Conservation (phyloP, 2,329 filamentous ascomycete genomes). For the Setomelanomma holmii region DNA sequence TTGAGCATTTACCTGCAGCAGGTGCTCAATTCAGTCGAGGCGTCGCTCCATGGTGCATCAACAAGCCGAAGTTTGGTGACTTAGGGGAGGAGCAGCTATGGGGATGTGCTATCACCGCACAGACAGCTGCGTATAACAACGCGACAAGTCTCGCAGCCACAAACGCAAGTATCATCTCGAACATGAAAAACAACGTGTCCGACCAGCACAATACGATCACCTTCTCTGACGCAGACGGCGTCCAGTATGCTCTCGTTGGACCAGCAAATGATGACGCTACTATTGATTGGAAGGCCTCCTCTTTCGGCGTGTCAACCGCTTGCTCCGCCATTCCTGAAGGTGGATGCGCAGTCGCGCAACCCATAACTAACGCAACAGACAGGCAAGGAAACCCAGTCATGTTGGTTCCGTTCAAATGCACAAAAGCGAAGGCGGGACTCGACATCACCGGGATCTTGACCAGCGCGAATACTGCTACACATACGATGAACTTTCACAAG, state of each 20-base stretch:
- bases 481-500: neutral
- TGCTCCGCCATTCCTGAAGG: conserved; percentile 13
- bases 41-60: conserved; percentile 20
- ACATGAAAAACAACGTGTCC: conserved; percentile 6
- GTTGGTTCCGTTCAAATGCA: conserved; percentile 17
- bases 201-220: conserved; percentile 9
- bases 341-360: conserved; percentile 8
- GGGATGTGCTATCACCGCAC: conserved; percentile 16
- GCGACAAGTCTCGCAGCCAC: conserved; percentile 6
- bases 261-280: conserved; percentile 5
- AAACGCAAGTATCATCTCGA: conserved; percentile 13
- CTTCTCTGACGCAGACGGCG: conserved; percentile 10
- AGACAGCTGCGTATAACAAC: too few species aligned
- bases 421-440: conserved; percentile 9
- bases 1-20: neutral
- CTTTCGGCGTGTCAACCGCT: conserved; percentile 18
- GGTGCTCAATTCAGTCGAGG: conserved; percentile 8
- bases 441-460: conserved; percentile 16
- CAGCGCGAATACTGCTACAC: conserved; percentile 1
- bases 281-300: conserved; percentile 16
- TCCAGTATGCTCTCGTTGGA: conserved; percentile 14
- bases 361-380: neutral
- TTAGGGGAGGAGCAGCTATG: conserved; percentile 11
- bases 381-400: neutral
- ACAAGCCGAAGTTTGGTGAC: conserved; percentile 5